Evolutionary conservation across 495 filamentous ascomycete genomes (phyloP).

Genomic region (Podospora tetraspora): DNA sequence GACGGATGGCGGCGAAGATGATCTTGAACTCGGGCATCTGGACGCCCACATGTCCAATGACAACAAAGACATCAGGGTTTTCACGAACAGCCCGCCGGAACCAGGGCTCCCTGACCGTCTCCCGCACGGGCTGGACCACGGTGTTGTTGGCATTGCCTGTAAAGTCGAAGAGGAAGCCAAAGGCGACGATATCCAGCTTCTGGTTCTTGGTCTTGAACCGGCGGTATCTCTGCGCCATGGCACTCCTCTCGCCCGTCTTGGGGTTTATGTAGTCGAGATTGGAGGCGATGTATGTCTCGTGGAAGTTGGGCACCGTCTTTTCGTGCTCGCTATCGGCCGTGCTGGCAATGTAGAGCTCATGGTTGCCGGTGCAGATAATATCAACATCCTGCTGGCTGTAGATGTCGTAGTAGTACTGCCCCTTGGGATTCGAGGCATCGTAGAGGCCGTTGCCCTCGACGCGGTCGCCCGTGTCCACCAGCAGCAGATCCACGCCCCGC

Average conservation of each 20-base stretch:
- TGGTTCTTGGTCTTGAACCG: conserved; percentile 88
- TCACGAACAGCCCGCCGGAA: conserved; percentile 82
- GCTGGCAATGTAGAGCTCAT: conserved; percentile 81
- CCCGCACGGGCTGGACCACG: conserved; percentile 67
- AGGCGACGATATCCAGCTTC: conserved; percentile 73
- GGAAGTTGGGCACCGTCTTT: conserved; percentile 72
- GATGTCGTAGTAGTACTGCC: conserved; percentile 81
- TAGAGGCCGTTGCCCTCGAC: conserved; percentile 97
- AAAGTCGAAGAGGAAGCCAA: conserved; percentile 95
- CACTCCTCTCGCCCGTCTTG: conserved; percentile 59
- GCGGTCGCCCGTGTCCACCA: conserved; percentile 91
- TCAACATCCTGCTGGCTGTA: conserved; percentile 77
- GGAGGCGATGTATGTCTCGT: conserved; percentile 72
- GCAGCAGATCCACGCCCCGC: conserved; percentile 72
- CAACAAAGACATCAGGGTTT: conserved; percentile 81
- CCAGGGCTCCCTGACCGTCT: conserved; percentile 79
- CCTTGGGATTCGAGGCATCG: conserved; percentile 81
- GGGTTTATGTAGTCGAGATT: conserved; percentile 87
- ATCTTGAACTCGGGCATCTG: conserved; percentile 69
- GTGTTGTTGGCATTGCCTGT: conserved; percentile 85
- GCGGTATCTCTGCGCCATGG: conserved; percentile 74
- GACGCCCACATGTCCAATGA: conserved; percentile 81
- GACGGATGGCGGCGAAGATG: conserved; percentile 73
- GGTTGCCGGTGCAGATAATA: conserved; percentile 84
- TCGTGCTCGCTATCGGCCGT: conserved; percentile 73